Conservation (phyloP, 495 filamentous ascomycete genomes). For the Amphirosellinia nigrospora region DNA sequence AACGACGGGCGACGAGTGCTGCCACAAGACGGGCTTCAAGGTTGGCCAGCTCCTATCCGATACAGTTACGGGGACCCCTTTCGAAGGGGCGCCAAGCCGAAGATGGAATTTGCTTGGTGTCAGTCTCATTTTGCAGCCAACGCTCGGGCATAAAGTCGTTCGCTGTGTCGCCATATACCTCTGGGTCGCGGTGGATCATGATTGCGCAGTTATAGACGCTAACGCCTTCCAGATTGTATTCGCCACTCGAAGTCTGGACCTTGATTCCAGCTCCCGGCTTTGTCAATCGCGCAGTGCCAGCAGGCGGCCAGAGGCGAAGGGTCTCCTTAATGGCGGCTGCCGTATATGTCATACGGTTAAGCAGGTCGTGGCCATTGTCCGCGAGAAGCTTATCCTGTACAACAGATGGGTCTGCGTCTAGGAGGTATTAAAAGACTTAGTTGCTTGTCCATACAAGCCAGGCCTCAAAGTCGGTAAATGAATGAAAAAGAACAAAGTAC, state of each 20-base stretch:
- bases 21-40: conserved; percentile 47
- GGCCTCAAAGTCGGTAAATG: neutral
- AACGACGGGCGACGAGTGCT: conserved; percentile 46
- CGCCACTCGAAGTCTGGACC: conserved; percentile 50
- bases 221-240: conserved; percentile 54
- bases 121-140: conserved; percentile 50
- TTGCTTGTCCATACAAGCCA: conserved; percentile 28
- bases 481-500: conserved; percentile 16
- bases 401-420: neutral
- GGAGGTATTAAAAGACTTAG: neutral
- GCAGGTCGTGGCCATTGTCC: conserved; percentile 41
- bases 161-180: conserved; percentile 55
- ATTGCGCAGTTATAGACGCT: conserved; percentile 51
- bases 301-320: conserved; percentile 44
- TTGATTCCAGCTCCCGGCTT: conserved; percentile 30
- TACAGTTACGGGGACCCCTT: conserved; percentile 60
- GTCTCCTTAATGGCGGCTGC: conserved; percentile 52
- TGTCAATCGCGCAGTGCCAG: conserved; percentile 31
- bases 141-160: conserved; percentile 60
- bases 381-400: conserved; percentile 4
- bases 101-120: conserved; percentile 2
- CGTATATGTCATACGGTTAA: conserved; percentile 45
- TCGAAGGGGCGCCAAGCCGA: conserved; percentile 54
- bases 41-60: conserved; percentile 62
- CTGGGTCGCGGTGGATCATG: conserved; percentile 59